These are phyloP conservation scores for Aspergillus thermomutatus DNA, from an alignment of 2,329 filamentous ascomycete species.

Conservation along the genomic window DNA sequence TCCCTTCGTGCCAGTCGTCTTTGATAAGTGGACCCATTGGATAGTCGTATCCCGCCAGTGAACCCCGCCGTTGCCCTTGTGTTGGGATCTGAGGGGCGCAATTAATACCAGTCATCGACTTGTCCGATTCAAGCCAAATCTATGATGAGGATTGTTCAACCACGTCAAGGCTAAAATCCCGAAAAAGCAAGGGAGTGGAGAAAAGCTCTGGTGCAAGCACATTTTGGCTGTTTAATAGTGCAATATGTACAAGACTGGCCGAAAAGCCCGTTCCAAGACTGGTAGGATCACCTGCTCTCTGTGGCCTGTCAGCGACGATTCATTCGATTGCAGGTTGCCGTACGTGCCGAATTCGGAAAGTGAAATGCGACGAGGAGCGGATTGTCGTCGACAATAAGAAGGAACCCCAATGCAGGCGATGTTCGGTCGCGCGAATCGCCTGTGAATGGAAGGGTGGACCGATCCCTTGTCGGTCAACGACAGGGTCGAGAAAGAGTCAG, in stretches of 20 bases:
- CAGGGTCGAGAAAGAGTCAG: slow-evolving; percentile 2
- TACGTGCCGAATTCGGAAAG: slow-evolving; percentile 29
- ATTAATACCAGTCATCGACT: not conserved
- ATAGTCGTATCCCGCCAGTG: no score
- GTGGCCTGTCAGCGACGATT: not conserved
- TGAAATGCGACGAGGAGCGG: slow-evolving; percentile 31
- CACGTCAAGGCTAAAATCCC: no score
- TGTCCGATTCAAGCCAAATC: no score
- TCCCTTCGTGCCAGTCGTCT: no score
- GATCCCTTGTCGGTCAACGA: slow-evolving; percentile 14
- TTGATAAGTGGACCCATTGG: no score
- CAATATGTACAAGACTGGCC: slow-evolving; percentile 19
- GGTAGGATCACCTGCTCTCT: slow-evolving; percentile 18
- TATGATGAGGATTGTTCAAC: no score
- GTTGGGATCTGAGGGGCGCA: not conserved
- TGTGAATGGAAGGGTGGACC: slow-evolving; percentile 27
- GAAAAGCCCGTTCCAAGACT: slow-evolving; percentile 24
- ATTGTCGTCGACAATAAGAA: slow-evolving; percentile 10
- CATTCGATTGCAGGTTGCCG: slow-evolving; percentile 18
- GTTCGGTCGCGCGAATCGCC: slow-evolving; percentile 17
- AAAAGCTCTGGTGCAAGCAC: not conserved
- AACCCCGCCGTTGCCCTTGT: no score
- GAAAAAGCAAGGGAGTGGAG: slow-evolving; percentile 1
- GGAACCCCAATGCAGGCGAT: slow-evolving; percentile 25
- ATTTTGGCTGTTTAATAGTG: not conserved